Conservation (phyloP, 73 alveolate species). For the Paramecium sexaurelia region DNA sequence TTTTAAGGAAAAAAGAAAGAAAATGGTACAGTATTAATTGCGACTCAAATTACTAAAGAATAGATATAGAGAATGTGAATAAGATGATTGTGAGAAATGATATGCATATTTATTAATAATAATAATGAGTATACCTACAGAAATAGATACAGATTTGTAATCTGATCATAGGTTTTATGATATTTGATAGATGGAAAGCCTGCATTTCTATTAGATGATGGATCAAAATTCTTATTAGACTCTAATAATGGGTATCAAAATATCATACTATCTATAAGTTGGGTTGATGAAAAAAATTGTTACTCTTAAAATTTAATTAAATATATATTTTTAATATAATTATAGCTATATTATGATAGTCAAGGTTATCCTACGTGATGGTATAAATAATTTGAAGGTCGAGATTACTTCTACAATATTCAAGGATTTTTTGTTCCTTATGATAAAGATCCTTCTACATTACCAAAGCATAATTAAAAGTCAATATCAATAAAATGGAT, state of each 20-base stretch:
- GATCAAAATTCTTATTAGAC: neutral
- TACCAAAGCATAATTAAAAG: neutral
- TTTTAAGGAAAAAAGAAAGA: neutral
- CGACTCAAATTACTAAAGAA: neutral
- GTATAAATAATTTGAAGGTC: neutral
- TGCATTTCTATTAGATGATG: neutral
- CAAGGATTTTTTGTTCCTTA: neutral
- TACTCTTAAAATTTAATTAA: too few relatives aligned
- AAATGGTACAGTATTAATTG: neutral
- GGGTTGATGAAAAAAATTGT: constrained; percentile 13
- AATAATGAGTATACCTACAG: neutral
- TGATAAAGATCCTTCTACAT: neutral
- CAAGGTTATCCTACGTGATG: constrained; percentile 4
- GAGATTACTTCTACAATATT: neutral
- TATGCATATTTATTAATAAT: constrained; percentile 14
- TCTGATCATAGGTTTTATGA: neutral
- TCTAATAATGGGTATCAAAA: neutral
- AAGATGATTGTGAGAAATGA: neutral
- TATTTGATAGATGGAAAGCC: neutral
- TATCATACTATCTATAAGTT: neutral
- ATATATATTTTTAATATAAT: too few relatives aligned
- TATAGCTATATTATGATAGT: neutral
- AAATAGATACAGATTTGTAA: neutral
- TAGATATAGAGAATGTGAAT: neutral
- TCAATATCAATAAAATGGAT: neutral